A percentile compares a stretch with the other conserved stretches of the same genome.
phyloP scores from a whole-genome alignment of 1,284 basidiomycete species.

The Thecaphora thlaspeos region DNA sequence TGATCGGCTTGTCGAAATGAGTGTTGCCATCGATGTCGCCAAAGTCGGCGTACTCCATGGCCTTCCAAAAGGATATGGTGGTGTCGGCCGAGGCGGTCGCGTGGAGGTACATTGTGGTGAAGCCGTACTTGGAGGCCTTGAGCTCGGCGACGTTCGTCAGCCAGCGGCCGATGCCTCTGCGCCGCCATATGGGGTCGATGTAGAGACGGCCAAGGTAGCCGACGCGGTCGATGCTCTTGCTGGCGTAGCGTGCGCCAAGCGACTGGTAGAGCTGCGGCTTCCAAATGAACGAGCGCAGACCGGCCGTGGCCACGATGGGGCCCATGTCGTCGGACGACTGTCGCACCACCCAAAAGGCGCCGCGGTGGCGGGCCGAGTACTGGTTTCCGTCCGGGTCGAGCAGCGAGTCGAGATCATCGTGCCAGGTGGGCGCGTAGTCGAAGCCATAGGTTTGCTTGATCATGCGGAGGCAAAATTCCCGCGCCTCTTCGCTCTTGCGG shows the following conservation, averaged over 20 bases:
- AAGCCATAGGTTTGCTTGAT: background rate
- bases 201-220: slow-evolving; percentile 20
- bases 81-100: background rate
- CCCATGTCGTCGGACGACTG: background rate
- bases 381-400: slow-evolving; percentile 24
- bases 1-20: background rate
- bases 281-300: slow-evolving; percentile 34
- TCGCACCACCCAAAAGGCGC: slow-evolving; percentile 22
- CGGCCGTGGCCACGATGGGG: slow-evolving; percentile 19
- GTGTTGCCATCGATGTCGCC: background rate
- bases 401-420: slow-evolving; percentile 20
- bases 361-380: slow-evolving; percentile 27
- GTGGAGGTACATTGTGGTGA: slow-evolving; percentile 19
- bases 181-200: slow-evolving; percentile 19
- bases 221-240: slow-evolving; percentile 32
- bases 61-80: background rate
- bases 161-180: slow-evolving; percentile 31
- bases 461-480: background rate
- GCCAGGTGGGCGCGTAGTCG: background rate
- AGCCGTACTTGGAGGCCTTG: slow-evolving; percentile 26
- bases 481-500: background rate
- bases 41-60: background rate
- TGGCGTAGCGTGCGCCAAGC: slow-evolving; percentile 25
- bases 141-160: slow-evolving; percentile 21
- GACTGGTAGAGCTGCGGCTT: slow-evolving; percentile 34